Evolutionary conservation across 2,329 filamentous ascomycete genomes (phyloP), one percentile per base, ranked within the genome.

Genomic region (Westerdykella aurantiaca): DNA sequence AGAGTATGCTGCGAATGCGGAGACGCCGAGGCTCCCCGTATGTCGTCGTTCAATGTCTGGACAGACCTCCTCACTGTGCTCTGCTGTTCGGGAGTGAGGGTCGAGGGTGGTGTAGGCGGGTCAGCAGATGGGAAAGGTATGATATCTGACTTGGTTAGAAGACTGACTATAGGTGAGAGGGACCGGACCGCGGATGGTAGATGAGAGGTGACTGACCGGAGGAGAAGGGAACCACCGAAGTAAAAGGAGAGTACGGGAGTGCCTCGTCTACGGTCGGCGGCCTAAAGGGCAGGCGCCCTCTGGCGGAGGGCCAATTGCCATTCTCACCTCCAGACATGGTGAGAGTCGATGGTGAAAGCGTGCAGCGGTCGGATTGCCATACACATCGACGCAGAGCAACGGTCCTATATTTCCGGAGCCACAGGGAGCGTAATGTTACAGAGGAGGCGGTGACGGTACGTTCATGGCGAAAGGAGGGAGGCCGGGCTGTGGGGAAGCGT

Each of bases 201-300:
- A 56, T 59, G 50, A 58, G 48, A 49, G 40, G 45, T 46, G 31
- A 41, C 70, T 53, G 68, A 89, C 87, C 82, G 53, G 85, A 79
- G 64, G 85, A 80, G 66, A 91, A 88, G 2, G 87, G 86, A 41
- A 87, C 77, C 39, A 90, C 84, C 3, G 86, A 88, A 39, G 83
- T 86, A 62, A 91, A 83, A 18, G 88, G 87, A 41, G 86, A 87
- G 68, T 83, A 90, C n/a, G 86, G 85, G 37, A 93, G 73, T 23
- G 86, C 86, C 60, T 93, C 85, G 44, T 84, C 78, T 11, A 93
- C 77, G 3, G 72, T 75, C 10, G 73, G 71, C 34, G 73, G 65
- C 21, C 68, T 57, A 38, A 63, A 63, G 12, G 61, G 55, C 12
- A 68, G 56, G 17, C 60, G 58, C 11, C 61, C 53, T 51, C 64